These are phyloP conservation scores for Ophiostoma montium DNA, from an alignment of 2,329 filamentous ascomycete species.

Conservation along the genomic window DNA sequence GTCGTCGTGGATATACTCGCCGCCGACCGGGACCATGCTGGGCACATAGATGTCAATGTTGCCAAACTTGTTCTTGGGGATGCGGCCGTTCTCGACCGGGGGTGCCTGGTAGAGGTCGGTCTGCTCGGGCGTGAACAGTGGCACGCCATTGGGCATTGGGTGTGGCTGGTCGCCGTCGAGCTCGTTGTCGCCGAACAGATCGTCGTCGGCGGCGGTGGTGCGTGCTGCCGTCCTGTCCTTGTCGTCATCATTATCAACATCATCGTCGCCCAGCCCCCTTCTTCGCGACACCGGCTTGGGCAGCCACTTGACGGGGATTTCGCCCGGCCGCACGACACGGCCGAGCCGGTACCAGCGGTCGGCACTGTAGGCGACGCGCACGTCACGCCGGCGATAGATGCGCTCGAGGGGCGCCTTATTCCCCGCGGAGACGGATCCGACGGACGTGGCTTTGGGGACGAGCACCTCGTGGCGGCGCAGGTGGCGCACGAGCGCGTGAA, in stretches of 20 bases:
- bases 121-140: constrained; percentile 47
- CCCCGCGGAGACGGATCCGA: constrained; percentile 65
- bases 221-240: not conserved
- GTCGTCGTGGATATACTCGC: constrained; percentile 51
- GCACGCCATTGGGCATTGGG: constrained; percentile 28
- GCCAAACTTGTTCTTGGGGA: constrained; percentile 85
- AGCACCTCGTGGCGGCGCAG: constrained; percentile 73
- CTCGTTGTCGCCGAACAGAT: constrained; percentile 21
- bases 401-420: constrained; percentile 46
- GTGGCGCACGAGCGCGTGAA: constrained; percentile 76
- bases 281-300: constrained; percentile 28
- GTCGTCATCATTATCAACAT: constrained; percentile 11
- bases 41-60: constrained; percentile 91
- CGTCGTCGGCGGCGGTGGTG: constrained; percentile 16
- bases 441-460: constrained; percentile 49
- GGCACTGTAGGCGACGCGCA: constrained; percentile 60
- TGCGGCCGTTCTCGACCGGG: constrained; percentile 56
- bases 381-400: constrained; percentile 71
- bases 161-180: constrained; percentile 12
- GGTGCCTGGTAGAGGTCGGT: constrained; percentile 64
- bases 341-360: constrained; percentile 90
- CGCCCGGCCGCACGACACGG: constrained; percentile 59
- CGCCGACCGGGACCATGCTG: constrained; percentile 77
- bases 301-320: constrained; percentile 70
- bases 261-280: constrained; percentile 14